phyloP scores from a whole-genome alignment of 2,329 filamentous ascomycete genomes.

The Pyrenochaeta sp. region DNA sequence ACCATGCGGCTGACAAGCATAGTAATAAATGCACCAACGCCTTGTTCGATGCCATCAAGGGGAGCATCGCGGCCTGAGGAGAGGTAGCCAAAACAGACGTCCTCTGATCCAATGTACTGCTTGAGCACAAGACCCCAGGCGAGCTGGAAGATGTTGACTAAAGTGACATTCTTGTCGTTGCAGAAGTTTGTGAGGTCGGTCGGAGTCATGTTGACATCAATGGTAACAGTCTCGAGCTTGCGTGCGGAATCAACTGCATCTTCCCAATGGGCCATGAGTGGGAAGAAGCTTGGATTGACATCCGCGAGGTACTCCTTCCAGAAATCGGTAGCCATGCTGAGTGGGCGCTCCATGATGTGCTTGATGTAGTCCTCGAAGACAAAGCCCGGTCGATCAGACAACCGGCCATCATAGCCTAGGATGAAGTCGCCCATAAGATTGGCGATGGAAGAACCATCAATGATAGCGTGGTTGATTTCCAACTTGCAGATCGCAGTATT shows the following conservation, averaged over 20 bases:
- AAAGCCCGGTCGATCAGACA: conserved; percentile 14
- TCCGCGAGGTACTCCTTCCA: conserved; percentile 17
- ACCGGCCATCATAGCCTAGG: conserved; percentile 19
- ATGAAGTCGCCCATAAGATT: conserved; percentile 20
- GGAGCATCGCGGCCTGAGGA: conserved; percentile 50
- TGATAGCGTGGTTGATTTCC: conserved; percentile 28
- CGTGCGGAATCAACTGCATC: neutral
- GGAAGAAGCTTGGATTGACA: too few species aligned
- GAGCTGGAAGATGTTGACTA: conserved; percentile 36
- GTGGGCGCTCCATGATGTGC: too few species aligned
- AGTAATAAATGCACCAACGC: conserved; percentile 52
- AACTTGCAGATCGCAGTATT: conserved; percentile 14
- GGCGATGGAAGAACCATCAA: conserved; percentile 23
- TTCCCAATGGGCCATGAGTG: too few species aligned
- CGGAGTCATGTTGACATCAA: conserved; percentile 16
- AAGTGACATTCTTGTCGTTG: conserved; percentile 15
- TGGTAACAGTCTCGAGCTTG: too few species aligned
- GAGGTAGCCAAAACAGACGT: conserved; percentile 54
- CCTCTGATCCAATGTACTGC: conserved; percentile 33
- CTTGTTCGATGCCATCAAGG: conserved; percentile 52
- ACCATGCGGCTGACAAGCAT: conserved; percentile 51
- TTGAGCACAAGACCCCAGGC: conserved; percentile 40
- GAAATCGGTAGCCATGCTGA: too few species aligned
- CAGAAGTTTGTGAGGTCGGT: too few species aligned
- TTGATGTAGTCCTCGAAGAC: conserved; percentile 23